A percentile compares a stretch with the other conserved stretches of the same genome.
These are phyloP conservation scores for Cutaneotrichosporon sp. DNA, from an alignment of 1,284 basidiomycete species.

Conservation along the genomic window DNA sequence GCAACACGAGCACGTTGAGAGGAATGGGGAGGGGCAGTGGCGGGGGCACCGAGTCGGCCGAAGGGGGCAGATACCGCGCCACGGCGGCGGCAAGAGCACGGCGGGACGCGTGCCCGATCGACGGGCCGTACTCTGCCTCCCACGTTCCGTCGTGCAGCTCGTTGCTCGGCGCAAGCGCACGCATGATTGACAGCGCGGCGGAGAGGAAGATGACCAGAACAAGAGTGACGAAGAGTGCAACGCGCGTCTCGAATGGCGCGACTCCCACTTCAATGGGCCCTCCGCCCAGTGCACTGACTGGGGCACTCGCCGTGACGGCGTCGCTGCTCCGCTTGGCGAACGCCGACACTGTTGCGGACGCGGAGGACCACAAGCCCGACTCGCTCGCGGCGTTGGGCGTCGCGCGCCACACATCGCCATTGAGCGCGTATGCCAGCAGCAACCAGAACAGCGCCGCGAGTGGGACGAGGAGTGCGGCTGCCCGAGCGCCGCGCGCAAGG, in stretches of 20 bases:
- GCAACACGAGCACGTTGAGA: slow-evolving; percentile 23
- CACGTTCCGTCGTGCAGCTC: slow-evolving; percentile 21
- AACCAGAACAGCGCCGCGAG: slow-evolving; percentile 12
- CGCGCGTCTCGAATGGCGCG: slow-evolving; percentile 21
- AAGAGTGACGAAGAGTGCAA: slow-evolving; percentile 16
- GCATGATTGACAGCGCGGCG: slow-evolving; percentile 14
- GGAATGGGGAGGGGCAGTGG: slow-evolving; percentile 17
- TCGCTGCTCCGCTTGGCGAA: not conserved
- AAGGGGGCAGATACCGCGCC: slow-evolving; percentile 15
- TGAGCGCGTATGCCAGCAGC: slow-evolving; percentile 17
- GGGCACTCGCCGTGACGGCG: not conserved
- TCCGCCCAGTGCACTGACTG: not conserved
- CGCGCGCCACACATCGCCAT: slow-evolving; percentile 18
- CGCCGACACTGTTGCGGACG: not conserved
- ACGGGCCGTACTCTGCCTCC: slow-evolving; percentile 20
- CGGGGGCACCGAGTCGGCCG: slow-evolving; percentile 9
- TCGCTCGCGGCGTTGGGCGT: not conserved
- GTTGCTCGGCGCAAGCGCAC: slow-evolving; percentile 18
- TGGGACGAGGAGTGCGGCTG: slow-evolving; percentile 18
- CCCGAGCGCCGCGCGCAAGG: slow-evolving; percentile 18
- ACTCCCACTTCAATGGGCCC: slow-evolving; percentile 16
- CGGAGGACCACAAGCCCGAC: not conserved
- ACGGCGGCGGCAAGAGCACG: slow-evolving; percentile 18
- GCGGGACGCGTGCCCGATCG: slow-evolving; percentile 12
- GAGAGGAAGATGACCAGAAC: slow-evolving; percentile 17